Base-by-base conservation (phyloP, 345 rosid species). In the Gossypium bickii region DNA sequence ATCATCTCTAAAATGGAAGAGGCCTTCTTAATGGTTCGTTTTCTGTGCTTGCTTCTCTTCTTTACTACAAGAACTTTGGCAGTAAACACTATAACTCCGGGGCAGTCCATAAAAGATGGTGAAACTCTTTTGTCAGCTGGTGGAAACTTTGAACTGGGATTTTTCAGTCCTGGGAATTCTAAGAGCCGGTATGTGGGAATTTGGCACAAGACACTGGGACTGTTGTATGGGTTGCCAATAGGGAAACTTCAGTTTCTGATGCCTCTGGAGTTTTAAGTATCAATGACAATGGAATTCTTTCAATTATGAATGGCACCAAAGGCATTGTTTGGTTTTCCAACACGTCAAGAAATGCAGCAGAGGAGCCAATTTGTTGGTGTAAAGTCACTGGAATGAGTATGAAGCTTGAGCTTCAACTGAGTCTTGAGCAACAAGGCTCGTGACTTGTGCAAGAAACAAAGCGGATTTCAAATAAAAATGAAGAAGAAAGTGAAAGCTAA, bases 221-320 rank as follows among this genome's bases (percentile, higher is more conserved):
- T 7, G 17, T 41, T 24, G 86, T 83, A 9, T 84, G 86, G 88
- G 86, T 86, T 7, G 86, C 82, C 27, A 84, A 86, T 72, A 64
- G 87, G 73, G 53, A 41, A n/a, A 2, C 16, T 48, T 25, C 75
- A 12, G 1, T 72, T 20, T 38, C 47, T 47, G 41, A 59, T 22
- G 3, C 25, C 9, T 72, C 67, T 1, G n/a, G 82, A 9, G 55
- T 44, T 15, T 6, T 58, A 6, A 44, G 27, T 12, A 45, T 43
- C 7, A 59, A 22, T 15, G 59, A 59, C 2, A 16, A 2, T 24
- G 67, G 56, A 12, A 15, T 58, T 24, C 52, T 59, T 13, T 12
- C 47, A 20, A 29, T 73, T 16, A 38, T 60, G 17, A 61, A 17
- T 7, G 17, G 52, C 11, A 17, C 7, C 65, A 11, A 18, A 4